Conservation (phyloP, 257 asterid species). For the Forsythia suspensa region DNA sequence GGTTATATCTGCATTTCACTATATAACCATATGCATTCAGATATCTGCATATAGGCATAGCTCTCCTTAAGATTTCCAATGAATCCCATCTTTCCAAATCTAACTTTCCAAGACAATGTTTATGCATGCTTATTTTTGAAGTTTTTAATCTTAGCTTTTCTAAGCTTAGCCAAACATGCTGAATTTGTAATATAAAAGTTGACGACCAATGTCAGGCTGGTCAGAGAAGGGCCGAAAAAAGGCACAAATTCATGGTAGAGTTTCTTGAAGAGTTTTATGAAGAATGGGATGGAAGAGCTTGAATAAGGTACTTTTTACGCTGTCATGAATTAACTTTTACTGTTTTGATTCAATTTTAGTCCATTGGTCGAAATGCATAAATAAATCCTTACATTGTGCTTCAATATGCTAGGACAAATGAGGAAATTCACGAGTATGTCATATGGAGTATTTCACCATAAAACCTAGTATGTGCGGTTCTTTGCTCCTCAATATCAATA, state of each 20-base stretch:
- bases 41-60: not conserved
- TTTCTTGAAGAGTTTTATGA: conserved; percentile 73
- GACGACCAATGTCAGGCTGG: conserved; percentile 61
- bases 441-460: not conserved
- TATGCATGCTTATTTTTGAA: not conserved
- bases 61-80: not conserved
- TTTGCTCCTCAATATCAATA: not conserved
- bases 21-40: not conserved
- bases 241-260: conserved; percentile 93
- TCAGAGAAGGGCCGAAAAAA: conserved; percentile 65
- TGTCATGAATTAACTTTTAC: not conserved
- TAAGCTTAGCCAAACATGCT: not conserved
- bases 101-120: not conserved
- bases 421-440: not conserved
- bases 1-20: conserved; percentile 34
- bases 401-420: not conserved
- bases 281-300: conserved; percentile 95
- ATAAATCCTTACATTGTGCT: not conserved
- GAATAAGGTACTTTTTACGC: conserved; percentile 26
- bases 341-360: not conserved
- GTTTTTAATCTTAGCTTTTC: not conserved
- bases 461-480: not conserved
- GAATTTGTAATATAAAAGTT: not conserved
- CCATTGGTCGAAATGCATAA: not conserved
- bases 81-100: not conserved